Conservation (phyloP, 441 rosid species). For the Populus trichocarpa region DNA sequence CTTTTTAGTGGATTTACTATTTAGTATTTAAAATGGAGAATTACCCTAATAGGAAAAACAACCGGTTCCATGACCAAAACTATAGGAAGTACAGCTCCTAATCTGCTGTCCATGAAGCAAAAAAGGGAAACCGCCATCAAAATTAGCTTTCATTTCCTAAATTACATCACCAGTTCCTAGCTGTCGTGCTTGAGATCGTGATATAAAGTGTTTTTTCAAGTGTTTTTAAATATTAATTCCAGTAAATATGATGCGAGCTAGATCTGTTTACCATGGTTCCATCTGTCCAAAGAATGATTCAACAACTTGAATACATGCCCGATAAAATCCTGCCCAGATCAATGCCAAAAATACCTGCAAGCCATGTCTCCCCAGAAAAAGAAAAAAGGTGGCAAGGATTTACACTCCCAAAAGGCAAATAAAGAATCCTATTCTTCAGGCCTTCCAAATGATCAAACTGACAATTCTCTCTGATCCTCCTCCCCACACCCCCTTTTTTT, state of each 20-base stretch:
- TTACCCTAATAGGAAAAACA: neutral
- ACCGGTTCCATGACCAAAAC: neutral
- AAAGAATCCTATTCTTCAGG: constrained; percentile 50
- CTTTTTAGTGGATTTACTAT: neutral
- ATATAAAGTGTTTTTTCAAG: too few species aligned
- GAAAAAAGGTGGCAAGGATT: neutral
- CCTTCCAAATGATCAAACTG: constrained; percentile 54
- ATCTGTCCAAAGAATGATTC: neutral
- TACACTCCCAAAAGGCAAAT: neutral
- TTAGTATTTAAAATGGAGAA: neutral
- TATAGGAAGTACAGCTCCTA: neutral
- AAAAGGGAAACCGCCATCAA: neutral
- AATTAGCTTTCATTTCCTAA: neutral
- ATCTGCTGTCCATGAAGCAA: neutral
- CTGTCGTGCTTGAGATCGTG: neutral
- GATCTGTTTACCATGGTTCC: neutral
- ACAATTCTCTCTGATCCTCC: neutral
- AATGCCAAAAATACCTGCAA: neutral
- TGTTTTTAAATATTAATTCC: neutral
- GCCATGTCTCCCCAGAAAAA: neutral
- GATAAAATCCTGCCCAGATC: neutral
- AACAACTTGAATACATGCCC: neutral
- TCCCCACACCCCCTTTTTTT: neutral
- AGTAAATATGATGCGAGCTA: neutral
- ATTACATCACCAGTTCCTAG: too few species aligned